These are phyloP conservation scores for Vigna radiata DNA, from an alignment of 306 rosid species.

Conservation along the genomic window DNA sequence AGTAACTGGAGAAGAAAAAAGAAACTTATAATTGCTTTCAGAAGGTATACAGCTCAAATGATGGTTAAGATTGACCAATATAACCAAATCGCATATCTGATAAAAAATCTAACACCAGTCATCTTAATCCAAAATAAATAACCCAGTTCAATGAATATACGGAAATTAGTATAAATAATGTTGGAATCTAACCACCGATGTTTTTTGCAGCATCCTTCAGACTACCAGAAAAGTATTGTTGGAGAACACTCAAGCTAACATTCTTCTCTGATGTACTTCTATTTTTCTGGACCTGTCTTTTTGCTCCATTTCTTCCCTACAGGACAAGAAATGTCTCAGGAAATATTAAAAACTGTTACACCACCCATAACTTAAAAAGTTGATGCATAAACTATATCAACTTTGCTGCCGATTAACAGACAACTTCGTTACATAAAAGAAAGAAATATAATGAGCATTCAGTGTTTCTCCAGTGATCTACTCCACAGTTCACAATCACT, in stretches of 20 bases:
- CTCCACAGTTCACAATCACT: conserved; percentile 24
- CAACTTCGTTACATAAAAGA: neutral
- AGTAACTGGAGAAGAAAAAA: conserved; percentile 15
- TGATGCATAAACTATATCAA: conserved; percentile 31
- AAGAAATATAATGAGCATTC: conserved; percentile 29
- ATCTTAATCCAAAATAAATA: conserved; percentile 37
- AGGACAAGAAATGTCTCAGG: conserved; percentile 36
- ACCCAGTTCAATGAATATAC: conserved; percentile 21
- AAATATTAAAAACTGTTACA: conserved; percentile 19
- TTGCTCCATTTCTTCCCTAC: conserved; percentile 59
- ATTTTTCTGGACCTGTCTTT: conserved; percentile 63
- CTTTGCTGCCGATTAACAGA: neutral
- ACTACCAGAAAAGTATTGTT: conserved; percentile 89
- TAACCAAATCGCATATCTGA: conserved; percentile 27
- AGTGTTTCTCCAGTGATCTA: conserved; percentile 25
- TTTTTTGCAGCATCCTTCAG: conserved; percentile 94
- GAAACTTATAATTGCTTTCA: conserved; percentile 29
- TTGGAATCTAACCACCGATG: conserved; percentile 74
- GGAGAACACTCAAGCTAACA: conserved; percentile 87
- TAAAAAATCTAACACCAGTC: conserved; percentile 30
- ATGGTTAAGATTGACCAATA: conserved; percentile 14
- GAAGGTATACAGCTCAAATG: conserved; percentile 23
- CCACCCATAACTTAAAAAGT: conserved; percentile 21
- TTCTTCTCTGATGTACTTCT: conserved; percentile 67
- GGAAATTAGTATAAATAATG: conserved; percentile 41